phyloP scores from a whole-genome alignment of 352 stramenopile genomes.

The Sclerospora graminicola region DNA sequence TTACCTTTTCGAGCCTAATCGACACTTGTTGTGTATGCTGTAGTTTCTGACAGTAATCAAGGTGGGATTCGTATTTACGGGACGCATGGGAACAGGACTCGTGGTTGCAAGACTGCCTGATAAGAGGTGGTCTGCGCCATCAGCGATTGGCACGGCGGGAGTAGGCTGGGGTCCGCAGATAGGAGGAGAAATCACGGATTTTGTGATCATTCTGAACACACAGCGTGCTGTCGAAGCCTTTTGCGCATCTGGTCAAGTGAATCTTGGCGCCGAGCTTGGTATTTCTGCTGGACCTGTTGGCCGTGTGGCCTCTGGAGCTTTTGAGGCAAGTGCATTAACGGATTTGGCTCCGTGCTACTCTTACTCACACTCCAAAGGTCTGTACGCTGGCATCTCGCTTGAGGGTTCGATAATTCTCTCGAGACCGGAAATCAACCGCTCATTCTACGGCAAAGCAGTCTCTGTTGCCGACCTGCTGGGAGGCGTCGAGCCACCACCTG shows the following conservation, averaged over 20 bases:
- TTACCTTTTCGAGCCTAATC: no score
- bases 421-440: constrained; percentile 84
- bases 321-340: constrained; percentile 66
- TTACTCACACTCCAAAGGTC: constrained; percentile 86
- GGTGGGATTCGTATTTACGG: constrained; percentile 80
- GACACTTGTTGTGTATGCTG: neutral
- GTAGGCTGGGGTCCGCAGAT: constrained; percentile 87
- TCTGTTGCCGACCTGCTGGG: constrained; percentile 58
- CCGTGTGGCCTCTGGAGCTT: constrained; percentile 60
- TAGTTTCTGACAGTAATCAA: constrained; percentile 91
- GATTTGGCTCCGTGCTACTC: constrained; percentile 86
- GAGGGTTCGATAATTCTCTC: constrained; percentile 87
- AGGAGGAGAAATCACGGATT: constrained; percentile 88
- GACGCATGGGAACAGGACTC: constrained; percentile 86
- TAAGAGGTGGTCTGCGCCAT: constrained; percentile 92
- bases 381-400: constrained; percentile 85
- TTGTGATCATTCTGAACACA: constrained; percentile 92
- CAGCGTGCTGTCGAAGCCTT: constrained; percentile 79
- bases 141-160: constrained; percentile 88
- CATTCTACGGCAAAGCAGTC: constrained; percentile 86
- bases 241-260: constrained; percentile 79
- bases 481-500: constrained; percentile 64
- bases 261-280: constrained; percentile 84
- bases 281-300: constrained; percentile 86
- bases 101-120: constrained; percentile 88